Base-by-base conservation (phyloP, 495 filamentous ascomycete genomes). In the Collariella sp. region DNA sequence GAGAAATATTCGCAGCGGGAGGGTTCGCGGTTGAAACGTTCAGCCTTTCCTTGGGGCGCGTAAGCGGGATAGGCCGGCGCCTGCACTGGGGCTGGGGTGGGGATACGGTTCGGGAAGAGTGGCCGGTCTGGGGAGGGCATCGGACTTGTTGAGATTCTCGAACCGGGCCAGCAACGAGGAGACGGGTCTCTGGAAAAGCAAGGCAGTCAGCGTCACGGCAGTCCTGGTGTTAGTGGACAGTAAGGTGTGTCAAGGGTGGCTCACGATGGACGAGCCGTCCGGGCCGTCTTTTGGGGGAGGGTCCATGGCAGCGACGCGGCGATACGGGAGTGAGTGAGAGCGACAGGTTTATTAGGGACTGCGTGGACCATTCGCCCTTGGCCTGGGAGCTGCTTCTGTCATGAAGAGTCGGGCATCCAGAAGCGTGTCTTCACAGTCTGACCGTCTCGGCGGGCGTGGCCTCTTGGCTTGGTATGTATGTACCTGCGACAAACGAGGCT, bases 81-180 rank as follows among this genome's bases (percentile, higher is more conserved):
- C 10, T 51, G 52, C 46, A 31, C 57, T 23, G 57, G 52, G 11
- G 52, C 46, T 33, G 48, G 19, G 19, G 51, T 31, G 72, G 63
- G 45, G 71, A 71, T 45, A 63, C 56, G 43, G 63, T 66, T 57
- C 64, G 64, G 52, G 74, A 59, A 58, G 69, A 55, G 38, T 67
- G 13, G 15, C 59, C 19, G 51, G 61, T 24, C 42, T 64, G 50
- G 16, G 65, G 54, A 51, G 68, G 62, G 22, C 13, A 4, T 72
- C 80, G 48, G 73, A 63, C 58, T 80, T 80, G 35, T 84, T 79
- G 67, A 95, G 83, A 53, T 86, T 86, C 75, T 98, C 93, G 64
- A 98, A 98, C 65, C 91, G 86, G 39, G 90, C 93, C 44, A 88
- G 80, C 31, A 97, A 75, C 42, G 91, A 95, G 39, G 93, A 98